These are phyloP conservation scores for Coix lacrymajobi DNA, from an alignment of 176 grass and related monocot species.

Conservation along the genomic window DNA sequence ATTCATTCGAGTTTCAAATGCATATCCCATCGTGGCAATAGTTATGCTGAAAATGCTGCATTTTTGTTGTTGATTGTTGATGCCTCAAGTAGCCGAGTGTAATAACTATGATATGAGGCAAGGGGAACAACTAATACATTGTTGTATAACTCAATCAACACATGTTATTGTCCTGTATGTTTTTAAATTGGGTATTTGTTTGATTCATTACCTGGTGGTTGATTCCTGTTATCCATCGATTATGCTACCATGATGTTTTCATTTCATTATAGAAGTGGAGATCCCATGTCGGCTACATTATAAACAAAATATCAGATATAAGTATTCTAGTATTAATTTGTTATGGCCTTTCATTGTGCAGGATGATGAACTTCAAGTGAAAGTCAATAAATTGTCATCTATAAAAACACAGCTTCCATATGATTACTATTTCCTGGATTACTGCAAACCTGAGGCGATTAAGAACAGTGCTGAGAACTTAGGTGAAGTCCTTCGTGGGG, in stretches of 20 bases:
- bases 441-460: conserved; percentile 64
- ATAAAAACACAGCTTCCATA: conserved; percentile 85
- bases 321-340: neutral
- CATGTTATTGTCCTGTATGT: neutral
- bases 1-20: neutral
- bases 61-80: neutral
- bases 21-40: neutral
- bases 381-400: conserved; percentile 83
- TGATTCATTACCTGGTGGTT: neutral
- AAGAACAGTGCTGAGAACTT: conserved; percentile 82
- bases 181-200: conserved; percentile 11
- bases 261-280: neutral
- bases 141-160: neutral
- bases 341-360: conserved; percentile 15
- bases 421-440: conserved; percentile 85
- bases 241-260: neutral
- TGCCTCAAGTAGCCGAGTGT: neutral
- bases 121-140: neutral
- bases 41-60: neutral
- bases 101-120: neutral
- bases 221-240: neutral
- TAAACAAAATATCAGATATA: neutral
- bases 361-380: conserved; percentile 78
- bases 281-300: neutral
- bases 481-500: conserved; percentile 81